Percentiles rank a stretch among this genome's conserved stretches.
These are phyloP conservation scores for Corymbia maculata DNA, from an alignment of 345 rosid genomes.

Conservation along the genomic window DNA sequence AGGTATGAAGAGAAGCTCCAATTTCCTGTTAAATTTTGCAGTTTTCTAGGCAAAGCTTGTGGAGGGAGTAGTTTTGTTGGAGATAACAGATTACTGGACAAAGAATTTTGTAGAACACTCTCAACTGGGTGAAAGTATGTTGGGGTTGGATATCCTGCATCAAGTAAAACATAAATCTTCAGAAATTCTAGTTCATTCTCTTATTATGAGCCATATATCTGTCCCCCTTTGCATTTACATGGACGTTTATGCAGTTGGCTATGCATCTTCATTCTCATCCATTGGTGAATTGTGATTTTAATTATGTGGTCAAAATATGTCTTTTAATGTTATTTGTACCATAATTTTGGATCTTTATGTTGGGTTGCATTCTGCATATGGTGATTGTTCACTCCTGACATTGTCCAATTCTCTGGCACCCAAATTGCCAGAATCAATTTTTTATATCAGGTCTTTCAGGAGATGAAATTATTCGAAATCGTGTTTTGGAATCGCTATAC, in stretches of 20 bases:
- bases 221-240: background rate
- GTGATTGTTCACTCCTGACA: constrained; percentile 19
- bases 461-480: constrained; percentile 77
- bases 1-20: constrained; percentile 35
- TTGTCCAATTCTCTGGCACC: constrained; percentile 24
- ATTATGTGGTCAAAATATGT: background rate
- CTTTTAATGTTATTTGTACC: background rate
- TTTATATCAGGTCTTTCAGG: constrained; percentile 98
- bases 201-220: background rate
- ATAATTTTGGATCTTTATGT: background rate
- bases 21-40: background rate
- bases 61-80: background rate
- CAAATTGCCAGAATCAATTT: constrained; percentile 87
- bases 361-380: background rate
- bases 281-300: background rate
- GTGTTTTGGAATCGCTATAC: constrained; percentile 83
- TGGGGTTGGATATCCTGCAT: background rate
- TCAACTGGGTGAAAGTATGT: background rate
- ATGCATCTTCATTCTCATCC: background rate
- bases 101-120: background rate
- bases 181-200: background rate
- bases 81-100: background rate
- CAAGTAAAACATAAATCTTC: background rate
- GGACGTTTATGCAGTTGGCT: background rate
- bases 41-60: background rate